These are phyloP conservation scores for Cladosporium cucumerinum DNA, from an alignment of 2,329 filamentous ascomycete species.

Conservation along the genomic window DNA sequence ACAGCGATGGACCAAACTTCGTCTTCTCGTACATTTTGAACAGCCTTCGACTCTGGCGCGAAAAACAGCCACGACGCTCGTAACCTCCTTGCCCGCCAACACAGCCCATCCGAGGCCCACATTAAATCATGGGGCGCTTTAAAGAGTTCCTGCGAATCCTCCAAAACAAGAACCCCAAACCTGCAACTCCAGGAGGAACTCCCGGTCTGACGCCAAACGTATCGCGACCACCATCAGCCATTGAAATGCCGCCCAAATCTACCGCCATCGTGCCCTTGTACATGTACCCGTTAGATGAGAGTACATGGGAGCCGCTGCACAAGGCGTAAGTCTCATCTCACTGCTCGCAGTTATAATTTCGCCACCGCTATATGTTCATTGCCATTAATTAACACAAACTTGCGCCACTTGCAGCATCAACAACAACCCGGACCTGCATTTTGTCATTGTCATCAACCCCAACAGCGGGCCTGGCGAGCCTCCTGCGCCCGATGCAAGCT, in stretches of 20 bases:
- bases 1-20: background rate
- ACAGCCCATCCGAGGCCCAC: background rate
- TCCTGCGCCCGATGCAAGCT: slow-evolving; percentile 24
- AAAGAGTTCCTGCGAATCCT: slow-evolving; percentile 17
- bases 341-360: background rate
- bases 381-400: background rate
- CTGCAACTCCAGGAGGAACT: slow-evolving; percentile 8
- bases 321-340: slow-evolving; percentile 15
- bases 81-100: background rate
- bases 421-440: slow-evolving; percentile 23
- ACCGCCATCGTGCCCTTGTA: slow-evolving; percentile 24
- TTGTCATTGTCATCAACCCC: slow-evolving; percentile 27
- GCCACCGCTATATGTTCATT: background rate
- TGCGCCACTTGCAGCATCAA: slow-evolving; percentile 18
- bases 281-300: slow-evolving; percentile 23
- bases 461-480: slow-evolving; percentile 25
- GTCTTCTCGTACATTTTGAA: background rate
- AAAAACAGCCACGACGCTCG: background rate
- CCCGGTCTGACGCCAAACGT: slow-evolving; percentile 13
- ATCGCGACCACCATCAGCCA: slow-evolving; percentile 6
- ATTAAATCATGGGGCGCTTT: slow-evolving; percentile 13
- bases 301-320: slow-evolving; percentile 24
- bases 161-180: slow-evolving; percentile 16
- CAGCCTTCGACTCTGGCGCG: background rate
- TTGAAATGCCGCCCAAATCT: slow-evolving; percentile 18